Percentiles rank a stretch among this genome's conserved stretches.
phyloP scores from a whole-genome alignment of 2,329 filamentous ascomycete species.

The Aspergillus unguis region DNA sequence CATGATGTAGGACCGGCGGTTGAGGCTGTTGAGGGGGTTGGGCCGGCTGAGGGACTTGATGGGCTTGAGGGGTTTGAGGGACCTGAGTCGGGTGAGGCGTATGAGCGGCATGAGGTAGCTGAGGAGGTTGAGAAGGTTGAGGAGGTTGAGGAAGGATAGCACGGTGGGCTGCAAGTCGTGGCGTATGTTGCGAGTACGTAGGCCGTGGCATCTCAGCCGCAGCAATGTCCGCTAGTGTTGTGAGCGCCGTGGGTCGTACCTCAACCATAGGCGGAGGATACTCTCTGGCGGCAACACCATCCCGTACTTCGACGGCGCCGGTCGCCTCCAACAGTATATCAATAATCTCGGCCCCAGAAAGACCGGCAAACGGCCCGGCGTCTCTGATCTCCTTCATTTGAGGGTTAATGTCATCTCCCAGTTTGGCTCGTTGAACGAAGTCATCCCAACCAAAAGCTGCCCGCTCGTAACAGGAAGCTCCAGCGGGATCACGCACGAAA shows the following conservation, averaged over 20 bases:
- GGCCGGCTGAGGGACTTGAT: too few species aligned
- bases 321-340: constrained; percentile 30
- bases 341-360: constrained; percentile 24
- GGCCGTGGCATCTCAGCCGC: constrained; percentile 29
- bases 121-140: too few species aligned
- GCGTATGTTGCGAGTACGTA: constrained; percentile 44
- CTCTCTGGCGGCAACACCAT: constrained; percentile 9
- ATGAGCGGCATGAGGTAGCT: too few species aligned
- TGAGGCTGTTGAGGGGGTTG: constrained; percentile 11
- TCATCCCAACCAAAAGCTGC: constrained; percentile 40
- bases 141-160: constrained; percentile 30
- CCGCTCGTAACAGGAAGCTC: constrained; percentile 34
- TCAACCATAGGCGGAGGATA: constrained; percentile 11
- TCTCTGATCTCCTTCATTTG: constrained; percentile 39
- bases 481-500: constrained; percentile 32
- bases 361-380: constrained; percentile 22
- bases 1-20: constrained; percentile 17
- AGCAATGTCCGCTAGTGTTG: constrained; percentile 36
- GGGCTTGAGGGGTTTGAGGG: too few species aligned
- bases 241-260: constrained; percentile 28
- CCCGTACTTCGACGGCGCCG: constrained; percentile 19
- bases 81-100: too few species aligned
- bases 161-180: constrained; percentile 36
- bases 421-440: constrained; percentile 38
- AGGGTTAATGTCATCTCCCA: constrained; percentile 37